Evolutionary conservation across 768 basidiomycete species (phyloP).

Genomic region (Leccinum rimulosum): DNA sequence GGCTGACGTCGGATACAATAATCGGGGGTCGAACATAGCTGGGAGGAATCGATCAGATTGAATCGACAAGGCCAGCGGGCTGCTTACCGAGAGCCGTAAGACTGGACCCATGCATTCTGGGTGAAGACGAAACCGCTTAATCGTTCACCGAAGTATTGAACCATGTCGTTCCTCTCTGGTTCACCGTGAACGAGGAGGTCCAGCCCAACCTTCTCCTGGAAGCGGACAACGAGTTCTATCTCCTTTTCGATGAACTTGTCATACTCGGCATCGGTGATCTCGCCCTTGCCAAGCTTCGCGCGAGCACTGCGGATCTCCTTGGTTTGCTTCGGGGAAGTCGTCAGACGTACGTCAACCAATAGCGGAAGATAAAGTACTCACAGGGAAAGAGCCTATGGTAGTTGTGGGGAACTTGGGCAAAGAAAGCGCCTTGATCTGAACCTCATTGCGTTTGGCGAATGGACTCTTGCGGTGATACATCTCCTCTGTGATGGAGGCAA

Average conservation of each 20-base stretch:
- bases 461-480: constrained; percentile 85
- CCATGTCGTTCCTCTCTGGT: constrained; percentile 99
- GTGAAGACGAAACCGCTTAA: constrained; percentile 96
- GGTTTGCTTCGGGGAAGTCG: constrained; percentile 66
- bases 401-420: constrained; percentile 98
- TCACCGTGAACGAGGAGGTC: constrained; percentile 99
- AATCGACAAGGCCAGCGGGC: constrained; percentile 4
- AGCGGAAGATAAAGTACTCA: constrained; percentile 32
- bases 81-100: constrained; percentile 93
- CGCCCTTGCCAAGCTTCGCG: constrained; percentile 90
- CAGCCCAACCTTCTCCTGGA: constrained; percentile 96
- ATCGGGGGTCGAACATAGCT: constrained; percentile 98
- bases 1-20: constrained; percentile 96
- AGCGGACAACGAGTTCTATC: constrained; percentile 86
- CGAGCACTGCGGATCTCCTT: constrained; percentile 98
- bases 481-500: constrained; percentile 84
- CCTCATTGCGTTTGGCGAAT: constrained; percentile 83
- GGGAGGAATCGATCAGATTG: constrained; percentile 9
- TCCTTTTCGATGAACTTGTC: constrained; percentile 99
- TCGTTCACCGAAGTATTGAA: constrained; percentile 99
- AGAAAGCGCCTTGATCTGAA: constrained; percentile 84
- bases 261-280: constrained; percentile 83
- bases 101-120: constrained; percentile 98
- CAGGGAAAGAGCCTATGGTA: constrained; percentile 98
- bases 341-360: constrained; percentile 3